phyloP scores from a whole-genome alignment of 2,329 filamentous ascomycete genomes.

The Epicoccum nigrum region DNA sequence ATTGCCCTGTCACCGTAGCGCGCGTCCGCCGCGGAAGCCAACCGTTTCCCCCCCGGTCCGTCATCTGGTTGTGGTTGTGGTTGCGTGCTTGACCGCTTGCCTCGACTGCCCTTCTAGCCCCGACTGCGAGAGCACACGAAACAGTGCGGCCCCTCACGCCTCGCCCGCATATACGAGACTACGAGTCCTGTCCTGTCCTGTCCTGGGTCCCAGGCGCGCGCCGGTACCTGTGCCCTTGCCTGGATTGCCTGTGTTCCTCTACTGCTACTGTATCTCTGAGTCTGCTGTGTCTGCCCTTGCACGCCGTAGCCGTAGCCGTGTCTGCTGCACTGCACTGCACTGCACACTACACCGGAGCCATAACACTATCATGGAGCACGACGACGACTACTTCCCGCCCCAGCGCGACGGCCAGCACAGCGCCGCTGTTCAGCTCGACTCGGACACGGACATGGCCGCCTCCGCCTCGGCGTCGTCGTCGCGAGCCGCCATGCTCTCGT shows the following conservation, averaged over 20 bases:
- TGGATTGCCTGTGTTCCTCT: constrained; percentile 1
- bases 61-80: neutral
- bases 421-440: constrained; percentile 34
- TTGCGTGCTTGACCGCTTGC: constrained; percentile 18
- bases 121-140: constrained; percentile 6
- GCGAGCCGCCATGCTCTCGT: constrained; percentile 43
- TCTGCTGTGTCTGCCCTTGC: constrained; percentile 9
- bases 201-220: neutral
- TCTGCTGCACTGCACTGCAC: neutral
- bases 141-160: constrained; percentile 12
- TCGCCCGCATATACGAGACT: constrained; percentile 3
- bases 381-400: constrained; percentile 41
- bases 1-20: neutral
- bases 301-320: constrained; percentile 6
- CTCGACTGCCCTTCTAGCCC: constrained; percentile 13
- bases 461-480: constrained; percentile 43
- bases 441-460: constrained; percentile 45
- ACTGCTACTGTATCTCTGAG: neutral
- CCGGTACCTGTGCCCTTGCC: constrained; percentile 10
- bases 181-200: neutral
- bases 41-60: constrained; percentile 3
- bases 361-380: constrained; percentile 37
- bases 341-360: neutral
- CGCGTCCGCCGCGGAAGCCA: neutral
- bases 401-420: constrained; percentile 29